These are phyloP conservation scores for Claviceps arundinis DNA, from an alignment of 2,329 filamentous ascomycete species.

Conservation along the genomic window DNA sequence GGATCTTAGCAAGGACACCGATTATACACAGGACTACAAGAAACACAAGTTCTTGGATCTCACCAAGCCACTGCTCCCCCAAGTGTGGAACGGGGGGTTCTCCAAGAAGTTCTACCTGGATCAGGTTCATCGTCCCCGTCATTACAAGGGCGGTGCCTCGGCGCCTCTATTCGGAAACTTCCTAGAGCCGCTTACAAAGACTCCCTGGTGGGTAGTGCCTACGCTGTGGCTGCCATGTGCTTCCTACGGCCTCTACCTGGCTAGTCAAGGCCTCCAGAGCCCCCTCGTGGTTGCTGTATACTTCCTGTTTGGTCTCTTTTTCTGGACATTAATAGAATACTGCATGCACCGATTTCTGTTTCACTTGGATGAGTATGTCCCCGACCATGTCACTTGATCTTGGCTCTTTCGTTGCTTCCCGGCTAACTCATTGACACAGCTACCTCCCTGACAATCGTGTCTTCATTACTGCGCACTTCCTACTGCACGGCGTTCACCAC, in stretches of 20 bases:
- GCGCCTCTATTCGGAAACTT: constrained; percentile 96
- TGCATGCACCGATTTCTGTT: constrained; percentile 80
- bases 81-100: constrained; percentile 82
- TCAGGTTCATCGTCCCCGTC: constrained; percentile 87
- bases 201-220: constrained; percentile 86
- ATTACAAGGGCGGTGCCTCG: constrained; percentile 87
- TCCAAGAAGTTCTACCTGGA: constrained; percentile 93
- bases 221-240: constrained; percentile 73
- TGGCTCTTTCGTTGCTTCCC: background rate
- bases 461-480: constrained; percentile 76
- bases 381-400: background rate
- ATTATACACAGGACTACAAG: constrained; percentile 62
- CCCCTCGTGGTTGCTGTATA: constrained; percentile 39
- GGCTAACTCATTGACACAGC: constrained; percentile 31
- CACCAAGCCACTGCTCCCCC: constrained; percentile 67
- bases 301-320: constrained; percentile 54
- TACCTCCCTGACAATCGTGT: constrained; percentile 84
- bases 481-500: constrained; percentile 93
- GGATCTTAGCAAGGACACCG: constrained; percentile 78
- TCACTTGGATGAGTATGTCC: constrained; percentile 74
- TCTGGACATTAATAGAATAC: constrained; percentile 92
- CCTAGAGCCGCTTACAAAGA: constrained; percentile 91
- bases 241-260: constrained; percentile 55
- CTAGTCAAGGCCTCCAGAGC: constrained; percentile 45
- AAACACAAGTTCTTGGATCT: constrained; percentile 91